Base-by-base conservation (phyloP, 352 stramenopile species). In the Elongisporangium senticosum region DNA sequence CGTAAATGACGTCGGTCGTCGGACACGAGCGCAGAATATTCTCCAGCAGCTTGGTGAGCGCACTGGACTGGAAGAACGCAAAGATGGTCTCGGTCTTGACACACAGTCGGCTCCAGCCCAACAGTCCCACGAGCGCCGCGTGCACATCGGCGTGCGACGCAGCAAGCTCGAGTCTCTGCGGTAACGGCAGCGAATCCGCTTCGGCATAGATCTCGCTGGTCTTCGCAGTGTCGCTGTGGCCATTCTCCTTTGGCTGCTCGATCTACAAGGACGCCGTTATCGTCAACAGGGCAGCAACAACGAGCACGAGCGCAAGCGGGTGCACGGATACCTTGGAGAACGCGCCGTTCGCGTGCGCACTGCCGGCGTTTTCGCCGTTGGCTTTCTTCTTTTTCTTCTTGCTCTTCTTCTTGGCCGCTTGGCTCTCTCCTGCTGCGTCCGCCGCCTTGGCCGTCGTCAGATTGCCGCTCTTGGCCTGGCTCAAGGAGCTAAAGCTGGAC, bases 91-190 rank as follows among this genome's bases (percentile, higher is more conserved):
- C 80, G 5, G 78, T 81, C 64, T 82, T 66, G 19, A 80, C 49
- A 58, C 75, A 85, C 40, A 91, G 43, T 14, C 74, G 70, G 39
- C 82, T 92, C 84, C 84, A 94, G 14, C 79, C 80, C 3, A 92
- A 53, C 7, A 94, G 71, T 1, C 84, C 84, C 22, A 88, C 71
- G 11, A 94, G 77, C 26, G 82, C 84, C 10, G 80, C 79, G 51
- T 92, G 82, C 37, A 85, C 68, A 63, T 94, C 79, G 0, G 68
- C 48, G 49, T 90, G 86, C 6, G 72, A 62, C 13, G 84, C 84
- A 1, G 84, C 84, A 28, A 90, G 75, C 60, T 94, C 84, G 0
- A 94, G 62, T 1, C 84, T 77, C 28, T 64, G 60, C 4, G 64
- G 55, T 0, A 94, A 67, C 33, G 84, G 77, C 37, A 92, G 59